Base-by-base conservation (phyloP, 371 early-diverging fungal species). In the Mortierella sp. region DNA sequence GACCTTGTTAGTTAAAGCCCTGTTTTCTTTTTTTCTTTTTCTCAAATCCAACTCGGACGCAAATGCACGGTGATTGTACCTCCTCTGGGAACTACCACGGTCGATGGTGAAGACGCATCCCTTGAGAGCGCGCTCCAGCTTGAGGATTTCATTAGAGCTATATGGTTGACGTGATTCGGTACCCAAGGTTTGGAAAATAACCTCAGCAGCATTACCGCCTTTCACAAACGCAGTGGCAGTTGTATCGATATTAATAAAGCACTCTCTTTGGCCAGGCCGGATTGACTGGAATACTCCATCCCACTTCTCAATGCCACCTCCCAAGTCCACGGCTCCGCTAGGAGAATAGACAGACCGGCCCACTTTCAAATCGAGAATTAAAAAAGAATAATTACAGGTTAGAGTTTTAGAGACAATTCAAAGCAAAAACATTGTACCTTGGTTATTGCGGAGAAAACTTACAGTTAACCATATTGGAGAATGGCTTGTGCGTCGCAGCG, bases 271-370 rank as follows among this genome's bases (percentile, higher is more conserved):
- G 10, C 92, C 88, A 1, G 95, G 91, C 1, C 91, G 84, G 32
- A 96, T 77, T 45, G 91, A 88, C 68, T 93, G 92, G 66, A 91
- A 93, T 76, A 93, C 91, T 10, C 98, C 98, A 69, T 92, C 91
- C 96, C 96, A 96, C 7, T 94, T 87, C 82, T 96, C 96, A 24
- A 92, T 86, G n/a, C 96, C 96, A 24, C 93, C 93, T 10, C 89
- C 89, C 47, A 90, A 86, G 5, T 84, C 63, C 32, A 82, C 74
- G 0, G 87, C 87, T 43, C 89, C 87, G 13, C 87, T 85, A 19
- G 92, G 88, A 13, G 91, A 91, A 75, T 89, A 97, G 80, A 95
- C 95, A 15, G 95, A 96, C 4, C 96, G 88, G 41, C 96, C 95
- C 90, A 95, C 81, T 84, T 47, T 58, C 10, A 28, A 55, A 11